Conservation (phyloP, 176 grass and related monocot genomes). For the Neostapfia colusana region DNA sequence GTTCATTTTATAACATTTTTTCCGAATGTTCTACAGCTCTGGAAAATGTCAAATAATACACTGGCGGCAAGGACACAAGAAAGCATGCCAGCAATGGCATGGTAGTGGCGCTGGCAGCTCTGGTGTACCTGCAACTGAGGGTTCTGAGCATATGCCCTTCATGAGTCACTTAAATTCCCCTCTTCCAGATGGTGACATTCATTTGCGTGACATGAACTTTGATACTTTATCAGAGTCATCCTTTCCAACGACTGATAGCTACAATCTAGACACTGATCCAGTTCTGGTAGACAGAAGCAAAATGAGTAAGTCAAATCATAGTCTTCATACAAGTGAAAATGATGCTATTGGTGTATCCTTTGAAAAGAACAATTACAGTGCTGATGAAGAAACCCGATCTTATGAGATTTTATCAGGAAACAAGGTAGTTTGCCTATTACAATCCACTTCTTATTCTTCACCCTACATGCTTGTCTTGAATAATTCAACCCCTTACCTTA, state of each 20-base stretch:
- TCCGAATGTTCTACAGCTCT: conserved; percentile 63
- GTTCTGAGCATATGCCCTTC: conserved; percentile 61
- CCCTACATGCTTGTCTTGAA: conserved; percentile 26
- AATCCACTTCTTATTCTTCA: conserved; percentile 5
- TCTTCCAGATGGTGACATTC: conserved; percentile 57
- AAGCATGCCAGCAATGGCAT: conserved; percentile 77
- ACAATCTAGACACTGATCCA: conserved; percentile 37
- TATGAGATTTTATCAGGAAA: conserved; percentile 53
- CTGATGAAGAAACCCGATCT: conserved; percentile 41
- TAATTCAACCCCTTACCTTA: conserved; percentile 13
- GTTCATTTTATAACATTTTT: neutral
- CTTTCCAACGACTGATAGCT: conserved; percentile 46
- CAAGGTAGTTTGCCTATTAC: conserved; percentile 38
- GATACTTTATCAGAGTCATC: conserved; percentile 64
- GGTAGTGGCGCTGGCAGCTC: conserved; percentile 40
- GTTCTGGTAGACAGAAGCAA: conserved; percentile 46
- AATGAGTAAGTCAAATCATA: conserved; percentile 54
- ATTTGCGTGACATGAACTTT: conserved; percentile 51
- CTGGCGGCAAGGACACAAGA: conserved; percentile 93
- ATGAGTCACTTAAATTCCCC: conserved; percentile 71
- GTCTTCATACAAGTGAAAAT: conserved; percentile 52
- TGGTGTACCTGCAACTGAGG: conserved; percentile 44
- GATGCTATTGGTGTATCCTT: conserved; percentile 35
- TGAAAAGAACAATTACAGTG: conserved; percentile 35
- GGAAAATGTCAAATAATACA: conserved; percentile 98